phyloP scores from a whole-genome alignment of 768 basidiomycete genomes.

The Pulveroboletus sp. region DNA sequence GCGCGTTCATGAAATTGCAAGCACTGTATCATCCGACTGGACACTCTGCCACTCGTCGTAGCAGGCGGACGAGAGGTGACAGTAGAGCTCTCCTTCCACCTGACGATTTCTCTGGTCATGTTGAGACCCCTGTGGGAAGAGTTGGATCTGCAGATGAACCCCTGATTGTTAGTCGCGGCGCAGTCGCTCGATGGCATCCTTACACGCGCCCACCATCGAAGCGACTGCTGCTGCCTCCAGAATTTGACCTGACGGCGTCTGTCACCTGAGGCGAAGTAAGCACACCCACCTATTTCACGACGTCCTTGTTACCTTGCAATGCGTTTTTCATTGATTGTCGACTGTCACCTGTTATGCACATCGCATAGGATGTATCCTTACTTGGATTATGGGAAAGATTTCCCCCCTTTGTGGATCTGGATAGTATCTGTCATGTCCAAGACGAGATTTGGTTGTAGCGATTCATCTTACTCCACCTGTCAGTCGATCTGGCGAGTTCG shows the following conservation, averaged over 20 bases:
- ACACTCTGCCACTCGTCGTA: background rate
- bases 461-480: background rate
- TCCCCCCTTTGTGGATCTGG: background rate
- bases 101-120: conserved; percentile 11
- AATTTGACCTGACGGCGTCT: background rate
- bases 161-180: conserved; percentile 1
- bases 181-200: conserved; percentile 13
- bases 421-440: background rate
- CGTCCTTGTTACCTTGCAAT: background rate
- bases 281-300: background rate
- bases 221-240: conserved; percentile 17
- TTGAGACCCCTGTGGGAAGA: background rate
- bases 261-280: background rate
- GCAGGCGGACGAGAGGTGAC: conserved; percentile 8
- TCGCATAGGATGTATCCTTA: background rate
- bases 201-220: conserved; percentile 14
- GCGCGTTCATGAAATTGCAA: background rate
- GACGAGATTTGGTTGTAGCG: background rate
- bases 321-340: background rate
- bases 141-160: conserved; percentile 14
- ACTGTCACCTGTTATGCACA: background rate
- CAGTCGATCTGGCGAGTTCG: background rate
- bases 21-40: background rate
- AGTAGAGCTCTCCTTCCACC: conserved; percentile 9
- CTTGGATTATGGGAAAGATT: background rate